Base-by-base conservation (phyloP, 2,329 filamentous ascomycete genomes). In the Fusarium tuaranense region DNA sequence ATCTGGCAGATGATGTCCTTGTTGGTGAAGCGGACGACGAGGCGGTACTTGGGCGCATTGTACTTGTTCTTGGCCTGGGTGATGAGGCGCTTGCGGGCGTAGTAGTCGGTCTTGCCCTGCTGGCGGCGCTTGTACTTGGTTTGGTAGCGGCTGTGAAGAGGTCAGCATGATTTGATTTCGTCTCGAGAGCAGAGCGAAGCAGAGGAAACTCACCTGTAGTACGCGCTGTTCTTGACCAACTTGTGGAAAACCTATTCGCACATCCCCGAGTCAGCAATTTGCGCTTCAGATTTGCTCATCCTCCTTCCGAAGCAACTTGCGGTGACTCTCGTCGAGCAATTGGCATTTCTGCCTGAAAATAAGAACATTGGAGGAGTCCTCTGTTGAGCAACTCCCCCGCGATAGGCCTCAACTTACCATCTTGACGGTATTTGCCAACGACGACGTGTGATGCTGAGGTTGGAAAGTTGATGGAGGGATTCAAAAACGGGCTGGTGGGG, bases 11-110 rank as follows among this genome's bases (percentile, higher is more conserved):
- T 94, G 90, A 98, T 97, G 91, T 99, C 96, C 88, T 95, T 95
- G 93, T 98, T 97, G 91, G 95, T 97, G 93, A 97, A 98, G 87
- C 97, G 97, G 86, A 99, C 95, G 80, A 99, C 97, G 84, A 99
- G 93, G 85, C 97, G 94, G 93, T 99, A 98, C 92, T 99, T 99
- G 88, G 97, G 97, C 77, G 97, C 94, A 89, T 97, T 97, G 94
- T 98, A 99, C 94, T 99, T 99, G 95, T 99, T 99, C 95, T 98
- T 99, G 89, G 97, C 97, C 92, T 99, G 97, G 90, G 95, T 95
- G 91, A 98, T 97, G 87, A 99, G 92, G 85, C 97, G 94, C 94
- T 98, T 98, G 87, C 97, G 96, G 86, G 97, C 97, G 88, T 98
- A 98, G 95, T 99, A 99, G 87, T 99, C 97, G 90, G 97, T 99